Evolutionary conservation across 257 asterid genomes (phyloP).

Genomic region (Solanum dulcamara): DNA sequence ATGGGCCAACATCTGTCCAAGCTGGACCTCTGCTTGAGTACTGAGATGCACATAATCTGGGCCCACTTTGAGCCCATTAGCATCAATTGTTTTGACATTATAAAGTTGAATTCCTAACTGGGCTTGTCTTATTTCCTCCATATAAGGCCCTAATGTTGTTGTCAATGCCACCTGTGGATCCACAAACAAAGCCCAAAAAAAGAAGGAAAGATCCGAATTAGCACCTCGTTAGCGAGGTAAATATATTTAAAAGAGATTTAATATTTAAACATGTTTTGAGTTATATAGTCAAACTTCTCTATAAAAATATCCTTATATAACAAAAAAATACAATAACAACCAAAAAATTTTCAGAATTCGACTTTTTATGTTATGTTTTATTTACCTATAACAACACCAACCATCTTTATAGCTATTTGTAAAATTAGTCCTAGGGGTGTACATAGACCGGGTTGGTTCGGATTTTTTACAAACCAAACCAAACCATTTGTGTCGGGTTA

Average conservation of each 20-base stretch:
- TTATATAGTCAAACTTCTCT: not conserved
- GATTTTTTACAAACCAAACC: too few species aligned
- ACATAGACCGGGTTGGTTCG: too few species aligned
- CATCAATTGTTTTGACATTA: slow-evolving; percentile 19
- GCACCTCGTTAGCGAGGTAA: not conserved
- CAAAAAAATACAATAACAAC: too few species aligned
- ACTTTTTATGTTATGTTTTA: too few species aligned
- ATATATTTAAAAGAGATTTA: not conserved
- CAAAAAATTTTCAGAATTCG: too few species aligned
- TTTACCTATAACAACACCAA: too few species aligned
- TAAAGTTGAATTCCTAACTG: slow-evolving; percentile 8
- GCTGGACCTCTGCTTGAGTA: slow-evolving; percentile 17
- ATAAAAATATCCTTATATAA: too few species aligned
- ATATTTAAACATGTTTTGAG: not conserved
- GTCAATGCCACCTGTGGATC: slow-evolving; percentile 23
- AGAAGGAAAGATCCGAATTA: not conserved
- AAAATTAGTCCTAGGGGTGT: too few species aligned
- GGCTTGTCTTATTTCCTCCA: slow-evolving; percentile 10
- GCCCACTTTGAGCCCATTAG: slow-evolving; percentile 12
- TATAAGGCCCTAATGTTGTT: slow-evolving; percentile 17
- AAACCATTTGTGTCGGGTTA: too few species aligned
- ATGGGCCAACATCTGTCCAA: slow-evolving; percentile 25
- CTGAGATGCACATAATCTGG: slow-evolving; percentile 26
- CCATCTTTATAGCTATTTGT: too few species aligned
- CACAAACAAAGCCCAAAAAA: not conserved